These are phyloP conservation scores for Calocybe cyanea DNA, from an alignment of 768 basidiomycete genomes.

Conservation along the genomic window DNA sequence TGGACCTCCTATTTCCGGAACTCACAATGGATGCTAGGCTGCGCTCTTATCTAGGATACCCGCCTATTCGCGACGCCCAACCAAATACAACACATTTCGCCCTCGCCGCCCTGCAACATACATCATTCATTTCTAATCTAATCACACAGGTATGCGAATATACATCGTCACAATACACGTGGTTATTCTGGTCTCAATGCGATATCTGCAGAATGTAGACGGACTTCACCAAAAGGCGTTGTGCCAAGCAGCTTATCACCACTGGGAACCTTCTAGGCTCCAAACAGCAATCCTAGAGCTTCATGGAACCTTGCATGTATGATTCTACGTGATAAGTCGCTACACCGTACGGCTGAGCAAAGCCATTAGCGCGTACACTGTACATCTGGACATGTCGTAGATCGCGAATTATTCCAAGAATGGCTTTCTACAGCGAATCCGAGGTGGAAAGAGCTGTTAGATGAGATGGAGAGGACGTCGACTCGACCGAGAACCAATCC, in stretches of 20 bases:
- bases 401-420: constrained; percentile 69
- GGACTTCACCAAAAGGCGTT: constrained; percentile 87
- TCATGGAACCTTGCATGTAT: constrained; percentile 83
- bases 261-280: constrained; percentile 35
- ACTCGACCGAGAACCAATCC: constrained; percentile 78
- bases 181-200: neutral
- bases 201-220: constrained; percentile 73
- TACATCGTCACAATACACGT: constrained; percentile 16
- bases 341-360: neutral
- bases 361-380: constrained; percentile 73
- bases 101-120: constrained; percentile 75
- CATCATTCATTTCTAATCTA: constrained; percentile 53
- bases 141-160: constrained; percentile 66
- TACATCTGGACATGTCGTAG: constrained; percentile 62
- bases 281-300: constrained; percentile 65
- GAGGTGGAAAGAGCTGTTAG: constrained; percentile 66
- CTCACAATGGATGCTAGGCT: constrained; percentile 38
- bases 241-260: constrained; percentile 21
- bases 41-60: constrained; percentile 81
- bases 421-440: constrained; percentile 74
- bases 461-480: constrained; percentile 57
- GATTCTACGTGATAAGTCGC: neutral
- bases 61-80: constrained; percentile 73
- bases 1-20: constrained; percentile 9
- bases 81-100: constrained; percentile 91